Evolutionary conservation across 257 asterid genomes (phyloP), one percentile per base, ranked within the genome.

Genomic region (Fraxinus excelsior): DNA sequence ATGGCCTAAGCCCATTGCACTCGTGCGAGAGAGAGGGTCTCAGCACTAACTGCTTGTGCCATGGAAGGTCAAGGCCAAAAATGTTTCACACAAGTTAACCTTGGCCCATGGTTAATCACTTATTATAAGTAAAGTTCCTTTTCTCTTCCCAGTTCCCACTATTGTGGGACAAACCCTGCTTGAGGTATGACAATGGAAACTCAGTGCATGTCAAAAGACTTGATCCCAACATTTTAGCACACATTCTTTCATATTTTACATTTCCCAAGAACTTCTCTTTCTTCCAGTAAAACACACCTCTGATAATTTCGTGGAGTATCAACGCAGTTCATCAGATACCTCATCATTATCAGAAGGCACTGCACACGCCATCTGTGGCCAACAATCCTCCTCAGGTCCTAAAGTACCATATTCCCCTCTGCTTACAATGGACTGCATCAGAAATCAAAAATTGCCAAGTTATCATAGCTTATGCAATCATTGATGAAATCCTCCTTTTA

Each of bases 341-440:
- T 90, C 86, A 72, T 88, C 88, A 74, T 70, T 73, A 58, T 83
- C 35, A 70, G 89, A 83, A 79, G 98, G 98, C 79, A 96, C 86
- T 76, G 86, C 32, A 80, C 94, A 84, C 28, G 94, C 97, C 97
- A 93, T 90, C 83, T 90, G 98, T 26, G 98, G 87, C 99, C 99
- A 96, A 82, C 96, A 89, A 37, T 87, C 90, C 75, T 84, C 90
- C 62, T 82, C 90, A 44, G 86, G 83, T 82, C 96, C 96, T 80
- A 87, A 79, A 81, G 80, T 88, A 77, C 96, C 96, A 80, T 82
- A 93, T 79, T 86, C 92, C 74, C 86, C 93, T 88, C 97, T 90
- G 83, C 97, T 86, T 80, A 90, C 87, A 74, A 91, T 87, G 79
- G 92, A 91, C 99, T 96, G 78, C 65, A 78, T 79, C 68, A 56